Base-by-base conservation (phyloP, 192 early-diverging fungal species). In the Tieghemiomyces parasiticus region DNA sequence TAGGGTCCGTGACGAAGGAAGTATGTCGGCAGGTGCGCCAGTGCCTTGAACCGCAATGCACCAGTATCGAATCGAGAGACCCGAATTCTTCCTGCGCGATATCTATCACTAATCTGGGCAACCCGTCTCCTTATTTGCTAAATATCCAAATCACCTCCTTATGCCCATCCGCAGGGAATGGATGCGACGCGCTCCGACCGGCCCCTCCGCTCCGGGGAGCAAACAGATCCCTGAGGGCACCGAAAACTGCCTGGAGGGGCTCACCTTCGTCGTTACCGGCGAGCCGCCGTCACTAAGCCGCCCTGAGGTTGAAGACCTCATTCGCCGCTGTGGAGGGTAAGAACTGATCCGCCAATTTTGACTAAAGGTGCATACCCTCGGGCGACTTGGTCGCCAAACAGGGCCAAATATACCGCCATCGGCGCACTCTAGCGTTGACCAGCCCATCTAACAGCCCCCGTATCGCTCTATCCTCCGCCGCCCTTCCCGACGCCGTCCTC, bases 211-310 rank as follows among this genome's bases (percentile, higher is more conserved):
- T 16, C 78, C 78, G 0, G 87, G 84, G 19, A 79, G 81, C 3
- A 86, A 84, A 56, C 71, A 78, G 35, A 72, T 87, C 14, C 89
- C 90, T 4, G 72, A 75, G 38, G 89, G 90, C 22, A 78, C 69
- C n/a, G 75, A 78, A 24, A 81, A 81, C 58, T 92, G 90, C 38
- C 72, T 68, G 8, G 42, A 38, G 13, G 89, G 84, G 20, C 63
- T 83, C 53, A 83, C 88, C 0, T 96, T 99, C 84, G 97, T 99
- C 0, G 78, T 97, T 46, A 91, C 95, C 3, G 97, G 97, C 46
- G 91, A 97, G 49, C 77, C 93, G 29, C 67, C 74, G 12, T 80
- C 81, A 9, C 66, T 97, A 16, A 76, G 81, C 2, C 79, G 91
- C 13, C 83, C 91, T 22, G 81, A 87, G 52, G 78, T 85, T 4